phyloP scores from a whole-genome alignment of 1,284 basidiomycete genomes.

The Pseudozyma sp. region DNA sequence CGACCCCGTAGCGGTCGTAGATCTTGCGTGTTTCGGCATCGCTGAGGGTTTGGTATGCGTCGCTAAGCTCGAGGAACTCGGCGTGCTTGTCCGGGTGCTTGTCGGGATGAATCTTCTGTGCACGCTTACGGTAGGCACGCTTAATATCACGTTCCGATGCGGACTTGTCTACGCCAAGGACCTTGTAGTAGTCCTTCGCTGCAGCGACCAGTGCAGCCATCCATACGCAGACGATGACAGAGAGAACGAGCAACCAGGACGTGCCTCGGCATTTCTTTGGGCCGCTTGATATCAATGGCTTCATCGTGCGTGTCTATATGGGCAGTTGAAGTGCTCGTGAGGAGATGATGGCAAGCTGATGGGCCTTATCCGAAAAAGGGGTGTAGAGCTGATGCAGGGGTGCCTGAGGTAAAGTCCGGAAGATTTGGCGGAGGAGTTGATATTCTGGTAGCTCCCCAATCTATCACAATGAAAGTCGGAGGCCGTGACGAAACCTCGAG shows the following conservation, averaged over 20 bases:
- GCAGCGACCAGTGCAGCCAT: constrained; percentile 47
- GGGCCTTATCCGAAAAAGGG: no score
- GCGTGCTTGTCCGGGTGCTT: constrained; percentile 67
- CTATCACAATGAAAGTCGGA: no score
- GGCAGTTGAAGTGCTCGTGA: no score
- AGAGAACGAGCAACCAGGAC: constrained; percentile 24
- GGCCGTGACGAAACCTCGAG: no score
- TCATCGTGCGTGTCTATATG: constrained; percentile 17
- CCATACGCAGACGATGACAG: constrained; percentile 23
- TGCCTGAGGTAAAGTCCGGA: no score
- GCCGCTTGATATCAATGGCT: constrained; percentile 36
- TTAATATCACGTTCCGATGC: constrained; percentile 67
- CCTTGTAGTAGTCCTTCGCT: constrained; percentile 64
- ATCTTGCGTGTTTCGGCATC: constrained; percentile 62
- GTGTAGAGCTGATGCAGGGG: no score
- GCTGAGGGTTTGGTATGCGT: constrained; percentile 66
- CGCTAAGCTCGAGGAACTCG: constrained; percentile 70
- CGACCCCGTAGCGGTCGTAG: constrained; percentile 65
- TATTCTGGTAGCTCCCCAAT: no score
- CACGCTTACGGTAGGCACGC: constrained; percentile 63
- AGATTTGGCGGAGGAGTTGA: no score
- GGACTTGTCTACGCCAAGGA: constrained; percentile 59
- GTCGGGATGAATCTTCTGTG: constrained; percentile 67
- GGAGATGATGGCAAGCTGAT: no score
- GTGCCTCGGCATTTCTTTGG: background rate